These are phyloP conservation scores for Pseudonitzschia delicatissima DNA, from an alignment of 108 stramenopile genomes.

Conservation along the genomic window DNA sequence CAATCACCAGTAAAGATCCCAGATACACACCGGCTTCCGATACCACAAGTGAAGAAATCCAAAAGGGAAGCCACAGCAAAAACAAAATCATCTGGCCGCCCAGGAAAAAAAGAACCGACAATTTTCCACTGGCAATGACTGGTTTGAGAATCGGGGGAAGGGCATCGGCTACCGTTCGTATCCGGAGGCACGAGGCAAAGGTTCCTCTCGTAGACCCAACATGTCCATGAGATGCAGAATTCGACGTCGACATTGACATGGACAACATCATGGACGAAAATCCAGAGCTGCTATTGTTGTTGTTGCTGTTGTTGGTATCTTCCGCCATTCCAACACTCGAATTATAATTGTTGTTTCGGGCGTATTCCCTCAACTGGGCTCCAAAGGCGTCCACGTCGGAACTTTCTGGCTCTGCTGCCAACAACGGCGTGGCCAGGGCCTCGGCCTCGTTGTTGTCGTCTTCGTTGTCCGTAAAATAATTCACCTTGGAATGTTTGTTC, in stretches of 20 bases:
- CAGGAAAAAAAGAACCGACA: conserved; percentile 31
- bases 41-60: conserved; percentile 45
- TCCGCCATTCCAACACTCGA: neutral
- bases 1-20: conserved; percentile 17
- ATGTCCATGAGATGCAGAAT: too few species aligned
- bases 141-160: conserved; percentile 31
- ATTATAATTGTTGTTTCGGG: neutral
- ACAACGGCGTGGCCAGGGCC: conserved; percentile 9
- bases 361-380: neutral
- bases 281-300: too few species aligned
- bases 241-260: neutral
- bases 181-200: neutral
- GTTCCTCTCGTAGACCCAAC: conserved; percentile 4
- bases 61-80: conserved; percentile 54
- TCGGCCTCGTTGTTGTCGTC: conserved; percentile 16
- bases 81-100: conserved; percentile 35
- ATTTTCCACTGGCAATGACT: conserved; percentile 46
- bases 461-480: conserved; percentile 11
- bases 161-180: conserved; percentile 44
- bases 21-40: conserved; percentile 72
- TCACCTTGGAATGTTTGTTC: conserved; percentile 7
- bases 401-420: neutral
- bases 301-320: conserved; percentile 2
- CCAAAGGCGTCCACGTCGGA: conserved; percentile 15
- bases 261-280: neutral